These are phyloP conservation scores for Plantago coronopus DNA, from an alignment of 305 asterid species.

Conservation along the genomic window DNA sequence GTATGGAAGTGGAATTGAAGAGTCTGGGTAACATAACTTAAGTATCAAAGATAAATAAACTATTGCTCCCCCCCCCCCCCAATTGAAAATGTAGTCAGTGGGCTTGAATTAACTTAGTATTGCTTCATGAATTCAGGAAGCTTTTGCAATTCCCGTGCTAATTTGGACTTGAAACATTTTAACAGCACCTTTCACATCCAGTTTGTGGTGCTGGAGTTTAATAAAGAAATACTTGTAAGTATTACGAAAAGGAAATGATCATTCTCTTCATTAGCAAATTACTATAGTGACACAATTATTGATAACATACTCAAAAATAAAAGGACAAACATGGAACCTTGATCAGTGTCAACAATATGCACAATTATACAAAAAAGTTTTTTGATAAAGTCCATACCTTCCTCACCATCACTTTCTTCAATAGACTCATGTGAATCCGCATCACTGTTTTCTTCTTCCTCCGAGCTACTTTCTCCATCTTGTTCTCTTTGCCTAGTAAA, in stretches of 20 bases:
- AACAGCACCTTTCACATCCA: background rate
- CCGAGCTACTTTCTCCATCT: constrained; percentile 55
- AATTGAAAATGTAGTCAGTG: background rate
- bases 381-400: constrained; percentile 22
- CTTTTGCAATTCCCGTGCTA: background rate
- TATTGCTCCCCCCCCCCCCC: background rate
- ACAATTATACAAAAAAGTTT: background rate
- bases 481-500: constrained; percentile 62
- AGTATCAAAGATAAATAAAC: background rate
- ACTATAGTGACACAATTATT: too few species aligned
- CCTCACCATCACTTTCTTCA: constrained; percentile 34
- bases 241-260: too few species aligned
- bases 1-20: too few species aligned
- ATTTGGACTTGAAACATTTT: background rate
- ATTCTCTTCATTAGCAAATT: too few species aligned
- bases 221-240: too few species aligned
- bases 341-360: background rate
- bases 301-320: background rate
- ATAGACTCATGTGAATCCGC: constrained; percentile 31
- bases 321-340: background rate
- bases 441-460: constrained; percentile 39
- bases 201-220: too few species aligned
- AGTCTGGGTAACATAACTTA: too few species aligned
- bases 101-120: constrained; percentile 26
- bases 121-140: constrained; percentile 35